Evolutionary conservation across 345 rosid genomes (phyloP), one percentile per base, ranked within the genome.

Genomic region (Kandelia obovata): DNA sequence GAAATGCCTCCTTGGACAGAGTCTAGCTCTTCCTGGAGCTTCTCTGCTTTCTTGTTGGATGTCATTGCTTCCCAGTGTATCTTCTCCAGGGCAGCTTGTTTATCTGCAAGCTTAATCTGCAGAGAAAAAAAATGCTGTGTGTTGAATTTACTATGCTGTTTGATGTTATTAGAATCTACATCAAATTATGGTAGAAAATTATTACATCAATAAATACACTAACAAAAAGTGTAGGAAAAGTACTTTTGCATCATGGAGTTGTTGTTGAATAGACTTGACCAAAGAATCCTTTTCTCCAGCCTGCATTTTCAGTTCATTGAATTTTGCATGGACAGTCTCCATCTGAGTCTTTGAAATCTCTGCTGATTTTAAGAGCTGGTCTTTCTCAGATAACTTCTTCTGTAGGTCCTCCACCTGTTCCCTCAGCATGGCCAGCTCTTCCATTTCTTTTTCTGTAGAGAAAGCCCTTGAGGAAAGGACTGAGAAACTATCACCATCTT

Each of bases 101-200:
- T 96, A 82, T 96, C 99, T 39, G 99, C 99, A 70, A 92, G 97
- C 80, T 92, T 90, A 70, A 96, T 81, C 99, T 90, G 85, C 58
- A 53, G 58, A 49, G 21, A 37, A 62, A 61, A 25, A 27, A 25
- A 1, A 8, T 0, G 17, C 5, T 43, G 16, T 13, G 17, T 43
- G 17, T 43, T 11, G 49, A 15, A 43, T 43, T 43, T 13, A 43
- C 49, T 43, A 43, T 43, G 49, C 19, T 2, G 49, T 43, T 43
- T 43, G 49, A 43, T 43, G 49, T 2, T 13, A 56, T 56, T 15
- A 56, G 59, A 8, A 56, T 25, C 59, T 56, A 21, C 17, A 1
- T 10, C 25, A 25, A 56, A 5, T 11, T 21, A 25, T 56, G 26
- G 59, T 2, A 56, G 26, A 25, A 56, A 56, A 56, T 56, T 56